These are phyloP conservation scores for Oldenlandia corymbosa DNA, from an alignment of 257 asterid genomes.

Conservation along the genomic window DNA sequence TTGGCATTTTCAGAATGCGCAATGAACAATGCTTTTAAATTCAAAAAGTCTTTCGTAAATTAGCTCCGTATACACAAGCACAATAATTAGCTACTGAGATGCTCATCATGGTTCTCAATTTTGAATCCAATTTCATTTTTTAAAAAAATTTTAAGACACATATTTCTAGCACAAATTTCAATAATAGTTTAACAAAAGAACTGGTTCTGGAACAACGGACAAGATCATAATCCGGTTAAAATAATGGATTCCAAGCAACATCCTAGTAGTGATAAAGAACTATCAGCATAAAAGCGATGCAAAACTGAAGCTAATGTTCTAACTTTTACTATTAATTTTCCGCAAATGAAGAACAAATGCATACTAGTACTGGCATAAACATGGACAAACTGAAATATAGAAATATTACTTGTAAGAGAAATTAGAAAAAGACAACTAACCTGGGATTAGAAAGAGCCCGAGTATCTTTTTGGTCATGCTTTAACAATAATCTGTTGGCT, in stretches of 20 bases:
- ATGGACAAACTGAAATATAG: background rate
- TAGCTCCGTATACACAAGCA: no score
- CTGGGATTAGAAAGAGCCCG: conserved; percentile 33
- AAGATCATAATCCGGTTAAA: background rate
- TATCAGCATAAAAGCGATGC: no score
- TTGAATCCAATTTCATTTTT: background rate
- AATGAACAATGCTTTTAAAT: no score
- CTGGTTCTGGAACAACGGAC: no score
- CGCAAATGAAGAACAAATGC: no score
- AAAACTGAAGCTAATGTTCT: no score
- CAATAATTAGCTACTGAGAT: background rate
- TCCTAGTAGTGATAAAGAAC: background rate
- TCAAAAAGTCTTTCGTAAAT: no score
- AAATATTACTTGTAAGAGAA: conserved; percentile 9
- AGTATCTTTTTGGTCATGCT: conserved; percentile 39
- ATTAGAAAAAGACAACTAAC: conserved; percentile 33
- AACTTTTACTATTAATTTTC: no score
- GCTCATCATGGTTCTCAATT: background rate
- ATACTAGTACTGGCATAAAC: background rate
- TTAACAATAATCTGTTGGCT: conserved; percentile 30
- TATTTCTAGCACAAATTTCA: no score
- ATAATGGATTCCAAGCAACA: background rate
- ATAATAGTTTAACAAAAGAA: no score
- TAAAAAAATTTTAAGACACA: no score
- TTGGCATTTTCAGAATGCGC: no score